phyloP scores from a whole-genome alignment of 2,329 filamentous ascomycete species.

The Colletotrichum abscissum region DNA sequence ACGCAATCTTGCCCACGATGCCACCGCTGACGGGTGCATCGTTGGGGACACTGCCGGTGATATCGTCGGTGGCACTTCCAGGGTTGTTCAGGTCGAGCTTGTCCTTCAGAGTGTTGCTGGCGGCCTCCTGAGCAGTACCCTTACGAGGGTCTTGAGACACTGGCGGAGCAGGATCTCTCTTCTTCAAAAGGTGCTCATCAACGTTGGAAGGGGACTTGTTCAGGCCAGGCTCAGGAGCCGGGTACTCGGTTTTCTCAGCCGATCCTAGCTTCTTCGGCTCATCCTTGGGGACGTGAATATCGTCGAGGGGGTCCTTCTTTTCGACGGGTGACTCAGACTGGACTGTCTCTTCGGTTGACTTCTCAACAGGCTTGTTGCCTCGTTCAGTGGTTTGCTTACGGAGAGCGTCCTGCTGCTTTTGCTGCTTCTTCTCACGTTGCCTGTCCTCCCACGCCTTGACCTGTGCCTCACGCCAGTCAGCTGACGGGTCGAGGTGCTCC shows the following conservation, averaged over 20 bases:
- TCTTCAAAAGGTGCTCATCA: slow-evolving; percentile 31
- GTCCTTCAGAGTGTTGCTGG: slow-evolving; percentile 39
- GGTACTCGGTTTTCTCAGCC: slow-evolving; percentile 35
- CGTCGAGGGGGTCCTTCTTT: slow-evolving; percentile 26
- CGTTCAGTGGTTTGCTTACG: slow-evolving; percentile 32
- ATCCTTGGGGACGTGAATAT: slow-evolving; percentile 24
- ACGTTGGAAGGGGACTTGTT: slow-evolving; percentile 30
- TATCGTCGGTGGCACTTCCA: background rate
- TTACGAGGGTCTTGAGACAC: slow-evolving; percentile 35
- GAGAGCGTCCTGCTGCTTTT: slow-evolving; percentile 41
- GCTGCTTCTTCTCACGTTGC: slow-evolving; percentile 47
- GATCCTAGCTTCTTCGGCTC: slow-evolving; percentile 21
- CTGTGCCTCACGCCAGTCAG: slow-evolving; percentile 54
- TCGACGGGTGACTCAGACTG: background rate
- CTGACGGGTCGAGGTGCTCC: slow-evolving; percentile 59
- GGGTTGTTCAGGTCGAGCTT: slow-evolving; percentile 40
- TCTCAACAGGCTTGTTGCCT: background rate
- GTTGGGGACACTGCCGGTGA: slow-evolving; percentile 26
- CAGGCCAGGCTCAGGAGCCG: slow-evolving; percentile 24
- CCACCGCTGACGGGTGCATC: slow-evolving; percentile 37
- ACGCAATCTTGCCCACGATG: slow-evolving; percentile 41
- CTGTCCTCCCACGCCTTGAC: slow-evolving; percentile 57
- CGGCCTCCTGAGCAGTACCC: slow-evolving; percentile 18
- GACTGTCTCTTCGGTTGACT: background rate
- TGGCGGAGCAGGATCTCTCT: slow-evolving; percentile 22